A percentile compares a stretch with the other conserved stretches of the same genome.
phyloP scores from a whole-genome alignment of 805 yeast genomes.

The Hanseniaspora taiwanica region DNA sequence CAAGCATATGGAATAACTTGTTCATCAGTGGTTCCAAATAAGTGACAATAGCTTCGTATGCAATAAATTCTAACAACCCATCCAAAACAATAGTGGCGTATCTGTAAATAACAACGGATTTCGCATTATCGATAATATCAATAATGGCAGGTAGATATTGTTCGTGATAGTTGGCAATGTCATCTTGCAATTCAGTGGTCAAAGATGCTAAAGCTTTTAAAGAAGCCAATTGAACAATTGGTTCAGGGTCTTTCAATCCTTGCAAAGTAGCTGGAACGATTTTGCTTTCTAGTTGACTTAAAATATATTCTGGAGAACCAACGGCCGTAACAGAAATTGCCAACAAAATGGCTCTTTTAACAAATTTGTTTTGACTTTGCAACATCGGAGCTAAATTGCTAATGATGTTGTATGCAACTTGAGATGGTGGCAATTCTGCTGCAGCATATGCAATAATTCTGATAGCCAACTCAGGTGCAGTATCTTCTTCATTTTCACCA shows the following conservation, averaged over 20 bases:
- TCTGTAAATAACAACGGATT: slow-evolving; percentile 72
- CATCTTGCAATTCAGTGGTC: slow-evolving; percentile 74
- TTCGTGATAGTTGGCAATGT: slow-evolving; percentile 73
- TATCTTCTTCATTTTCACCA: slow-evolving; percentile 84
- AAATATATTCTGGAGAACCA: slow-evolving; percentile 89
- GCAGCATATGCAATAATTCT: slow-evolving; percentile 70
- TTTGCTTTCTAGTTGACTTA: slow-evolving; percentile 52
- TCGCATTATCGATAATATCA: slow-evolving; percentile 73
- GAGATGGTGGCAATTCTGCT: slow-evolving; percentile 81
- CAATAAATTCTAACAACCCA: slow-evolving; percentile 82
- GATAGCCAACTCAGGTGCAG: slow-evolving; percentile 65
- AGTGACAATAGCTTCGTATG: slow-evolving; percentile 66
- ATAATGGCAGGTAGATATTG: slow-evolving; percentile 76
- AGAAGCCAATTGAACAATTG: slow-evolving; percentile 75
- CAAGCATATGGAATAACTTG: slow-evolving; percentile 74
- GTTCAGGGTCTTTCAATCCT: slow-evolving; percentile 66
- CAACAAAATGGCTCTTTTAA: slow-evolving; percentile 78
- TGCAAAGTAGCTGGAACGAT: slow-evolving; percentile 58
- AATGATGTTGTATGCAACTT: slow-evolving; percentile 70
- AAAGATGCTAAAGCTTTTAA: slow-evolving; percentile 66
- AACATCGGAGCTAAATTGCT: slow-evolving; percentile 47
- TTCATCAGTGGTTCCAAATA: slow-evolving; percentile 86
- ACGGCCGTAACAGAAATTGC: slow-evolving; percentile 72
- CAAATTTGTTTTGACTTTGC: slow-evolving; percentile 51
- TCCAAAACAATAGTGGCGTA: slow-evolving; percentile 87